Conservation (phyloP, 164 flowering plant species). For the Kingdonia uniflora region DNA sequence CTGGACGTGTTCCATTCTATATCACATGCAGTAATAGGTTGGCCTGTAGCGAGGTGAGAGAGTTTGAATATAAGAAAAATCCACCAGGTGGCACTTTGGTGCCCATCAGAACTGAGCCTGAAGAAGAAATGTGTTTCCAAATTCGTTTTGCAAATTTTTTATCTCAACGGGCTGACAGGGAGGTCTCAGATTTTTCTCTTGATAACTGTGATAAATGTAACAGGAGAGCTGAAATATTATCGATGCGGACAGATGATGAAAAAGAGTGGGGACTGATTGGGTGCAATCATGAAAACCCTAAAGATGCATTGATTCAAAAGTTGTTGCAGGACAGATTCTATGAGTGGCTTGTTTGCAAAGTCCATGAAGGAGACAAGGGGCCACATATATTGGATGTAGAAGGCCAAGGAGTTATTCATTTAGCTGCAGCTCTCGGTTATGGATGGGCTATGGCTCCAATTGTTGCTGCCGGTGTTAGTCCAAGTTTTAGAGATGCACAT, state of each 20-base stretch:
- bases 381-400: constrained; percentile 1
- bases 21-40: constrained; percentile 58
- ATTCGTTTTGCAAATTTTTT: constrained; percentile 42
- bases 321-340: constrained; percentile 47
- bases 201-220: constrained; percentile 39
- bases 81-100: constrained; percentile 10
- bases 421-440: constrained; percentile 80
- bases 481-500: constrained; percentile 54
- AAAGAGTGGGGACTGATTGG: constrained; percentile 22
- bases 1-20: constrained; percentile 69
- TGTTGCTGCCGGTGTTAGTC: constrained; percentile 54
- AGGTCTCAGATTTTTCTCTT: constrained; percentile 27
- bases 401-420: constrained; percentile 51
- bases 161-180: constrained; percentile 20
- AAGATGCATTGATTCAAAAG: constrained; percentile 33
- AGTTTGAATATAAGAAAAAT: constrained; percentile 50
- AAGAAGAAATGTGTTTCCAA: constrained; percentile 42
- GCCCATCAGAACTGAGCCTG: constrained; percentile 18
- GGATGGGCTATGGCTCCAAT: constrained; percentile 58
- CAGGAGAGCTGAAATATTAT: constrained; percentile 20
- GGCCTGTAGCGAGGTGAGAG: constrained; percentile 78
- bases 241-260: constrained; percentile 12
- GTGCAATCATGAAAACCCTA: constrained; percentile 15
- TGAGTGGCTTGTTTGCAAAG: constrained; percentile 38
- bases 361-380: constrained; percentile 1